These are phyloP conservation scores for Tricholoma flavovirens DNA, from an alignment of 768 basidiomycete genomes.

Conservation along the genomic window DNA sequence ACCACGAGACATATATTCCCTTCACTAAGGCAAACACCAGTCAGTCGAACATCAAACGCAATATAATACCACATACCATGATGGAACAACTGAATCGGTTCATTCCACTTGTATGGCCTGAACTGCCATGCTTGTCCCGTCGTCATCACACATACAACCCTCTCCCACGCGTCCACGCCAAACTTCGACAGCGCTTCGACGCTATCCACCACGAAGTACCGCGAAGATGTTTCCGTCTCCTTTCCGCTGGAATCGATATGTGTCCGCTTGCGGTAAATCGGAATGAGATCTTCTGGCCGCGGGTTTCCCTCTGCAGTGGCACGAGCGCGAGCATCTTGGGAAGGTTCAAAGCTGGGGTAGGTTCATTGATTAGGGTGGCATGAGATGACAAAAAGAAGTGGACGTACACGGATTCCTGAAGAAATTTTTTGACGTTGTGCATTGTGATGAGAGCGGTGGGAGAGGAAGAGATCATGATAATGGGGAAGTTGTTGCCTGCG, in stretches of 20 bases:
- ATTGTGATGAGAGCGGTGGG: constrained; percentile 95
- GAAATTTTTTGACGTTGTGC: constrained; percentile 93
- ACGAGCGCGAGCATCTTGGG: constrained; percentile 67
- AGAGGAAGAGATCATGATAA: constrained; percentile 95
- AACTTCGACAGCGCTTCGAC: constrained; percentile 92
- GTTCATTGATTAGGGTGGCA: not conserved
- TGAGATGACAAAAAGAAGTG: not conserved
- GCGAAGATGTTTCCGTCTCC: constrained; percentile 48
- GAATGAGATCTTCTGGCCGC: constrained; percentile 75
- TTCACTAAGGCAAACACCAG: constrained; percentile 54
- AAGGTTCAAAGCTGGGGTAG: constrained; percentile 59
- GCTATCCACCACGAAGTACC: constrained; percentile 87
- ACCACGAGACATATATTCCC: constrained; percentile 93
- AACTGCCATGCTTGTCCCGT: constrained; percentile 99
- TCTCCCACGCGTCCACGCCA: constrained; percentile 90
- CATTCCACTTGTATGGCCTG: constrained; percentile 92
- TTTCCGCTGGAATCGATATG: constrained; percentile 59
- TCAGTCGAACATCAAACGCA: not conserved
- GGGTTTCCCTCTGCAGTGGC: constrained; percentile 66
- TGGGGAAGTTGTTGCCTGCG: constrained; percentile 75
- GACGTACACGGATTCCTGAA: constrained; percentile 80
- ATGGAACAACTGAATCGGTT: constrained; percentile 88
- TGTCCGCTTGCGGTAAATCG: constrained; percentile 83
- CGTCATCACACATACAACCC: constrained; percentile 96
- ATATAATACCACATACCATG: constrained; percentile 51